Conservation (phyloP, 176 grass and related monocot species). For the Paspalum notatum region DNA sequence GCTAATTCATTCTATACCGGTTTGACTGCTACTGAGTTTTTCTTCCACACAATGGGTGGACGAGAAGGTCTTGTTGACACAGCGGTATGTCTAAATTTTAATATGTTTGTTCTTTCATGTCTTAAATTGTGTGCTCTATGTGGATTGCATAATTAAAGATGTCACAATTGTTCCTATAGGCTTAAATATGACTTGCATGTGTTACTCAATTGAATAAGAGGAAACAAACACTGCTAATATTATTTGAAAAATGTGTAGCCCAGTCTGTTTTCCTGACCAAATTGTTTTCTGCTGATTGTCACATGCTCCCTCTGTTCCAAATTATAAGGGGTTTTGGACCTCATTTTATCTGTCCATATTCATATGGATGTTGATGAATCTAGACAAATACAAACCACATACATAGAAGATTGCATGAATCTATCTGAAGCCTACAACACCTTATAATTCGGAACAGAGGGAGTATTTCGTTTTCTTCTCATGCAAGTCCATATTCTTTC, state of each 20-base stretch:
- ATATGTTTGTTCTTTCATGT: slow-evolving; percentile 25
- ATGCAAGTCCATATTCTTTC: neutral
- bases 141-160: slow-evolving; percentile 29
- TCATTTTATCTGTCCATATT: too few relatives aligned
- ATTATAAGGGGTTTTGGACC: neutral
- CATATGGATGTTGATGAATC: too few relatives aligned
- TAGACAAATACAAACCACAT: too few relatives aligned
- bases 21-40: slow-evolving; percentile 93
- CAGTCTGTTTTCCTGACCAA: slow-evolving; percentile 7
- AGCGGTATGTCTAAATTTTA: slow-evolving; percentile 59
- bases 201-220: slow-evolving; percentile 8
- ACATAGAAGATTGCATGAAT: too few relatives aligned
- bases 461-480: neutral
- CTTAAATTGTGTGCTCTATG: slow-evolving; percentile 15
- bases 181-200: slow-evolving; percentile 10
- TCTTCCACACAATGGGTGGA: slow-evolving; percentile 99
- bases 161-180: neutral
- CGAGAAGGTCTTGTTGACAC: slow-evolving; percentile 99
- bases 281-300: neutral
- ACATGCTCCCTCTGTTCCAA: neutral
- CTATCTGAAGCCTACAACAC: too few relatives aligned
- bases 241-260: neutral
- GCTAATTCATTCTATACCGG: slow-evolving; percentile 97
- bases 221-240: neutral
- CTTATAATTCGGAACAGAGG: neutral